Conservation (phyloP, 2,329 filamentous ascomycete species). For the Pyricularia sp. region DNA sequence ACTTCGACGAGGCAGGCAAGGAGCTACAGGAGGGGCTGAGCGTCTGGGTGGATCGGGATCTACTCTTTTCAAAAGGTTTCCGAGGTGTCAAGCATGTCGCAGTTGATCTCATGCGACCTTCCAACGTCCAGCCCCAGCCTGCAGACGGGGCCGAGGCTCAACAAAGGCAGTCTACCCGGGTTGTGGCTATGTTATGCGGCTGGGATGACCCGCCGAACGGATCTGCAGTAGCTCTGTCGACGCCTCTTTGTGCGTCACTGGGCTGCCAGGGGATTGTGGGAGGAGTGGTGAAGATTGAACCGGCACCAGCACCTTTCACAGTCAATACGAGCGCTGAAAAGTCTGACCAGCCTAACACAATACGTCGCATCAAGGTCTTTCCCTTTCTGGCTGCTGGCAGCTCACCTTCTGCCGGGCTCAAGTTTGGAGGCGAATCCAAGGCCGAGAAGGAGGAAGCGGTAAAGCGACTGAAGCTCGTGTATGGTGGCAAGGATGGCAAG, state of each 20-base stretch:
- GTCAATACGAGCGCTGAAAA: slow-evolving; percentile 27
- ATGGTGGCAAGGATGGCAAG: slow-evolving; percentile 42
- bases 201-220: slow-evolving; percentile 85
- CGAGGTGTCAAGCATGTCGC: slow-evolving; percentile 64
- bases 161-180: slow-evolving; percentile 34
- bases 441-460: slow-evolving; percentile 66
- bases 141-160: slow-evolving; percentile 21
- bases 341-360: neutral
- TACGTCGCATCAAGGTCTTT: slow-evolving; percentile 51
- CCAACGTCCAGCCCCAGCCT: slow-evolving; percentile 15
- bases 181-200: slow-evolving; percentile 60
- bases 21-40: slow-evolving; percentile 39
- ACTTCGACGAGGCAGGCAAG: slow-evolving; percentile 14
- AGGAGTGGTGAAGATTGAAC: slow-evolving; percentile 75
- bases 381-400: slow-evolving; percentile 49
- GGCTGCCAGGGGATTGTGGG: slow-evolving; percentile 64
- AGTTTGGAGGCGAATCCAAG: slow-evolving; percentile 79
- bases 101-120: slow-evolving; percentile 48
- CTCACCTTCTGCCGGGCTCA: slow-evolving; percentile 38
- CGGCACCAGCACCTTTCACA: slow-evolving; percentile 59
- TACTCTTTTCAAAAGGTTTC: slow-evolving; percentile 58
- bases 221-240: slow-evolving; percentile 67
- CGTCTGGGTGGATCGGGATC: slow-evolving; percentile 75
- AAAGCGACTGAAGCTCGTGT: slow-evolving; percentile 59
- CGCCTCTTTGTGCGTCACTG: slow-evolving; percentile 60